A percentile compares a stretch with the other conserved stretches of the same genome.
phyloP scores from a whole-genome alignment of 495 filamentous ascomycete species.

The Xylaria bambusicola region DNA sequence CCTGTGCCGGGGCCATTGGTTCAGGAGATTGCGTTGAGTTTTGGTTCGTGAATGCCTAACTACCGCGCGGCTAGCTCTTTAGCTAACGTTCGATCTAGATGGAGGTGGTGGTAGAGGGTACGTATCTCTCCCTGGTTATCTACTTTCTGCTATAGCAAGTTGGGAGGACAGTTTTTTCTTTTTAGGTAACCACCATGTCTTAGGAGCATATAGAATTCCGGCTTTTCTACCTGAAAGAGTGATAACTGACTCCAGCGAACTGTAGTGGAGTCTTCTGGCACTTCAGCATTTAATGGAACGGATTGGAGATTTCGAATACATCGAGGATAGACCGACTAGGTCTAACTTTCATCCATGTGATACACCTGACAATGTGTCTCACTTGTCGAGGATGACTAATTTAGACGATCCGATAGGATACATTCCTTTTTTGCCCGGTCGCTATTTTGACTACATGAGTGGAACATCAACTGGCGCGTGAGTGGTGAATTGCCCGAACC shows the following conservation, averaged over 20 bases:
- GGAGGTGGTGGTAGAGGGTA: slow-evolving; percentile 17
- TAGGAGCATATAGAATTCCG: too few species aligned
- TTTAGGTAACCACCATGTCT: too few species aligned
- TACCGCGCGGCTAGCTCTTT: background rate
- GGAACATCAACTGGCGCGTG: slow-evolving; percentile 44
- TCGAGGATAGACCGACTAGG: background rate
- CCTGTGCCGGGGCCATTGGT: slow-evolving; percentile 6
- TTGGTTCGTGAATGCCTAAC: slow-evolving; percentile 9
- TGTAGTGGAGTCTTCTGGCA: slow-evolving; percentile 17
- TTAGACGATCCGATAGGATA: slow-evolving; percentile 1
- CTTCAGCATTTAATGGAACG: slow-evolving; percentile 13
- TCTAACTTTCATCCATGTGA: slow-evolving; percentile 15
- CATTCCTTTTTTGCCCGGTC: slow-evolving; percentile 37
- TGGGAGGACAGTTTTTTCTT: too few species aligned
- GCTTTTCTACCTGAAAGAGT: too few species aligned
- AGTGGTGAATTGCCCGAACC: slow-evolving; percentile 15
- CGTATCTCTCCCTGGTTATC: too few species aligned
- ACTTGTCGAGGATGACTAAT: background rate
- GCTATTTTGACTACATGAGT: slow-evolving; percentile 54
- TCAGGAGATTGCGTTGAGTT: slow-evolving; percentile 14
- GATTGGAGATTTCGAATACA: background rate
- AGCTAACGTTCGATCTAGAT: slow-evolving; percentile 2
- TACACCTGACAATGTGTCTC: slow-evolving; percentile 6
- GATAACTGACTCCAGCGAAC: too few species aligned
- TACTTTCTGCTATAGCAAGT: too few species aligned